Conservation (phyloP, 495 filamentous ascomycete genomes). For the Aspergillus egyptiacus region DNA sequence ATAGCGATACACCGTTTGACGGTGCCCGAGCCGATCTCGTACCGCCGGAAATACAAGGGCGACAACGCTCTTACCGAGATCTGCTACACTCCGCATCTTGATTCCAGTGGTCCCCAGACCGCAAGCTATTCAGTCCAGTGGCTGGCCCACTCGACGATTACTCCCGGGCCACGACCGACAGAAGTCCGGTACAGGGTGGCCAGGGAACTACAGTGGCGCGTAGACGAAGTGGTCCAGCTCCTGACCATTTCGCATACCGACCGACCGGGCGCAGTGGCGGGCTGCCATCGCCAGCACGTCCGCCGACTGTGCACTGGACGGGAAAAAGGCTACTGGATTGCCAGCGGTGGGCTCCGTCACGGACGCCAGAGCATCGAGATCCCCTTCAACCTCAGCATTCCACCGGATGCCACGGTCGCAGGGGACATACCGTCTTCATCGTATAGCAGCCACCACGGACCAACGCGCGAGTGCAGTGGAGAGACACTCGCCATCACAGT, state of each 20-base stretch:
- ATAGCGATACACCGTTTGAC: neutral
- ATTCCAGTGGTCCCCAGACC: no score
- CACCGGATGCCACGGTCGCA: neutral
- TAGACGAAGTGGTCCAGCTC: conserved; percentile 8
- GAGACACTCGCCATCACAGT: conserved; percentile 4
- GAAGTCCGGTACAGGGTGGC: conserved; percentile 8
- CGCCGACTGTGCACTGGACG: neutral
- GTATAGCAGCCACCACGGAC: neutral
- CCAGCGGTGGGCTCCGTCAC: neutral
- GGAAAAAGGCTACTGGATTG: neutral
- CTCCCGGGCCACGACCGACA: conserved; percentile 1
- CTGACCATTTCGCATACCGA: neutral
- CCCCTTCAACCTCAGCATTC: neutral
- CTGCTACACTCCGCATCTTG: neutral
- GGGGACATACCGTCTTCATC: neutral
- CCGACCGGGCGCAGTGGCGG: neutral
- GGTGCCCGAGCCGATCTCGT: neutral
- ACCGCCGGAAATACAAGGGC: neutral
- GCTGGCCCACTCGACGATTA: conserved; percentile 2
- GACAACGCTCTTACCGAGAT: neutral
- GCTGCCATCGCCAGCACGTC: neutral
- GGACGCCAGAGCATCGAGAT: neutral
- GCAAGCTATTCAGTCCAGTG: neutral
- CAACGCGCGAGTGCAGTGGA: neutral
- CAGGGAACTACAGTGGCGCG: conserved; percentile 8